Evolutionary conservation across 805 yeast genomes (phyloP).

Genomic region (Kodamaea hsintzibuensis): DNA sequence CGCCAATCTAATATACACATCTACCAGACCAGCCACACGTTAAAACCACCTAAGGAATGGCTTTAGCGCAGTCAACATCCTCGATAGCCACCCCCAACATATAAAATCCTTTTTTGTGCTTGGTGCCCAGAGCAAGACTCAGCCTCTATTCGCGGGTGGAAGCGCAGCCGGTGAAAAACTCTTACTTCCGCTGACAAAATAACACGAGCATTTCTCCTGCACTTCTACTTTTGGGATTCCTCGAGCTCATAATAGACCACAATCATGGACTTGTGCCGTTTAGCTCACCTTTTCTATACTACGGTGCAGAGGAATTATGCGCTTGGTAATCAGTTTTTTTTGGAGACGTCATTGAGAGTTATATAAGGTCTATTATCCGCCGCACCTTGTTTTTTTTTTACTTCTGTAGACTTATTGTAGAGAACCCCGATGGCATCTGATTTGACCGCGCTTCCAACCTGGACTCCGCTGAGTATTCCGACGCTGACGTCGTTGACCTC

Average conservation of each 20-base stretch:
- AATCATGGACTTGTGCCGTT: background rate
- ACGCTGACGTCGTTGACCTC: slow-evolving; percentile 30
- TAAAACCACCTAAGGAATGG: background rate
- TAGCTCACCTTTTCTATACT: background rate
- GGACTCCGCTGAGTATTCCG: slow-evolving; percentile 29
- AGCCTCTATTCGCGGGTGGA: background rate
- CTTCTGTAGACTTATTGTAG: background rate
- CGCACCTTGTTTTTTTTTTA: background rate
- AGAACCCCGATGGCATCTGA: background rate
- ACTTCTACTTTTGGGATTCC: background rate
- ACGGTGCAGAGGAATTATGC: background rate
- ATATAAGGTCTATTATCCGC: background rate
- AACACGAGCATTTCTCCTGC: background rate
- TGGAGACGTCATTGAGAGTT: background rate
- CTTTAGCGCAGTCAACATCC: background rate
- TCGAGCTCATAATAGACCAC: background rate
- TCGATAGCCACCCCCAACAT: background rate
- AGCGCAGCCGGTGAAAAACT: background rate
- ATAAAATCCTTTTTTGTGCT: background rate
- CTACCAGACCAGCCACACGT: background rate
- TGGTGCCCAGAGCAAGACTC: background rate
- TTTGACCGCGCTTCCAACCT: slow-evolving; percentile 8
- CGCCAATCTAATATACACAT: background rate
- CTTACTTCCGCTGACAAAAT: background rate
- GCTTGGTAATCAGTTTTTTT: background rate